Base-by-base conservation (phyloP, 257 asterid species). In the Misopates orontium region DNA sequence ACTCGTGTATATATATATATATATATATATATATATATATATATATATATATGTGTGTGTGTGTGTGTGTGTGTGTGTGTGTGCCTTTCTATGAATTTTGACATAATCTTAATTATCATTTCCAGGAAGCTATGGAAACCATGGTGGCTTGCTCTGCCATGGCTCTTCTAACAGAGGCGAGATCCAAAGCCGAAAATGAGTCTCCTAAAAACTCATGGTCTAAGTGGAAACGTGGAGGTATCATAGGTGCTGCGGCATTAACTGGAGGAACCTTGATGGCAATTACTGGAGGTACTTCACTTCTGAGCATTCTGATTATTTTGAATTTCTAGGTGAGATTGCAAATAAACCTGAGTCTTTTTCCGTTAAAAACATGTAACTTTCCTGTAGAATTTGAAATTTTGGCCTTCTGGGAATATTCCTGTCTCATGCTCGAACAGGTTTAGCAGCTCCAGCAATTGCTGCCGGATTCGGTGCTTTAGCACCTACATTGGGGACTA, bases 371-470 rank as follows among this genome's bases (percentile, higher is more conserved):
- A 69, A 42, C 19, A 28, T 1, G 36, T 4, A 48, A 44, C 69
- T 17, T 54, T 24, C 19, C 0, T 14, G 5, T 50, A 41, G 60
- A 56, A 45, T 62, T 3, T 28, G 7, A 52, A 50, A 71, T 39
- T 51, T 41, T 73, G 47, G 45, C 8, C 67, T 66, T 60, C 48
- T 65, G 41, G 20, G 42, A 36, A 4, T 36, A 36, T 36, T 36
- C 8, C 11, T 23, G 14, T 4, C 14, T 52, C 36, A 16, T 70
- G n/a, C 44, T 52, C 22, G 64, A 68, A 70, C 73, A 76, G 85
- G 99, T 75, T 86, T 94, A 78, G 99, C 99, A 72, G 97, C 97
- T 61, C 99, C 99, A 49, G 99, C 99, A 72, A 86, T 94, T 68
- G 97, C 99, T 71, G 95, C 99, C 15, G 94, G 99, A 17, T 86